Conservation (phyloP, 805 yeast genomes). For the Starmerella sirachaensis region DNA sequence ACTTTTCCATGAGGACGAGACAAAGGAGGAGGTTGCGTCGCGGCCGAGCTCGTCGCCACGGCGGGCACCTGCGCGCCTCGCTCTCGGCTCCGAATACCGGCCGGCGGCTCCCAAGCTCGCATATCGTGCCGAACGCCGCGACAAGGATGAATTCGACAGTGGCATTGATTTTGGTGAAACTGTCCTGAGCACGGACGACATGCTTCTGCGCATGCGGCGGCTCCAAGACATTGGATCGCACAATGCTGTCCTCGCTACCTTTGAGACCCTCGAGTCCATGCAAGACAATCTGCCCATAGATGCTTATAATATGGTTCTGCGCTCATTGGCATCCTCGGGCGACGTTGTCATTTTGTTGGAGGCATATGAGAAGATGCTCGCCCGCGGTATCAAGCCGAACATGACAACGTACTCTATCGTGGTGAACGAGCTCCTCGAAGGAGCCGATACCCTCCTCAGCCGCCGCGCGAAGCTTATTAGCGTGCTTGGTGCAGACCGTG, state of each 20-base stretch:
- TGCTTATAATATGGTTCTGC: slow-evolving; percentile 23
- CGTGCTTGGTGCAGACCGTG: slow-evolving; percentile 14
- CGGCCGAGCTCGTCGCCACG: not conserved
- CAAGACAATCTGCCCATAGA: slow-evolving; percentile 13
- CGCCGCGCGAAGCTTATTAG: slow-evolving; percentile 8
- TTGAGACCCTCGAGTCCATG: slow-evolving; percentile 8
- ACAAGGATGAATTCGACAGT: no score
- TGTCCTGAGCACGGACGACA: slow-evolving; percentile 1
- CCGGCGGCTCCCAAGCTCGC: not conserved
- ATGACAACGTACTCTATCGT: slow-evolving; percentile 24
- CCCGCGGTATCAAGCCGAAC: slow-evolving; percentile 21
- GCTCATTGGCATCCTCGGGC: slow-evolving; percentile 16
- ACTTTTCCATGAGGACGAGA: slow-evolving; percentile 9
- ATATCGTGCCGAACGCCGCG: slow-evolving; percentile 3
- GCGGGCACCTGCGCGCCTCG: not conserved
- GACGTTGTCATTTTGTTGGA: slow-evolving; percentile 24
- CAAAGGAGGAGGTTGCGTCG: slow-evolving; percentile 8
- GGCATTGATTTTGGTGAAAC: slow-evolving; percentile 7
- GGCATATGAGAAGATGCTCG: slow-evolving; percentile 24
- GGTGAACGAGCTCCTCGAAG: slow-evolving; percentile 20
- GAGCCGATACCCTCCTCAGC: slow-evolving; percentile 13
- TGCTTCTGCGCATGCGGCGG: slow-evolving; percentile 14
- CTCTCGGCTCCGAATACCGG: not conserved
- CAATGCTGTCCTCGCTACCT: slow-evolving; percentile 10
- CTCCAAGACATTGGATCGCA: slow-evolving; percentile 15